These are phyloP conservation scores for Boletus tomentosulus DNA, from an alignment of 768 basidiomycete species.

Conservation along the genomic window DNA sequence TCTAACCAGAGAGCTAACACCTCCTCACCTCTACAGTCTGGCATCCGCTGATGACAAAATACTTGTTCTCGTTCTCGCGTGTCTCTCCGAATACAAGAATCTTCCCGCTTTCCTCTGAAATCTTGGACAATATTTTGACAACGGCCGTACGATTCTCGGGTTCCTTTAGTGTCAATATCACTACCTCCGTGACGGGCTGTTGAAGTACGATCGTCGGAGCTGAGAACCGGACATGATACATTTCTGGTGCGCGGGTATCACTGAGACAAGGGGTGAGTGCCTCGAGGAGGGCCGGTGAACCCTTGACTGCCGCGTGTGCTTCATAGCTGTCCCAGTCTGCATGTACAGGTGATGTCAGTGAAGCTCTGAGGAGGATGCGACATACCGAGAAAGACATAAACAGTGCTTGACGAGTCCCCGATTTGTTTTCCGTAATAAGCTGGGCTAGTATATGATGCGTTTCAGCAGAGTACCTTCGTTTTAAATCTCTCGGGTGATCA, in stretches of 20 bases:
- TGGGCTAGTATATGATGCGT: conserved; percentile 8
- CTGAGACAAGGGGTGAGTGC: conserved; percentile 5
- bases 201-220: conserved; percentile 12
- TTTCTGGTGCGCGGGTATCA: conserved; percentile 1
- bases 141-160: conserved; percentile 19
- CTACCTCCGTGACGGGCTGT: conserved; percentile 22
- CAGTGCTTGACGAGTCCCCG: conserved; percentile 13
- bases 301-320: conserved; percentile 14
- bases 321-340: conserved; percentile 28
- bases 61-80: conserved; percentile 19
- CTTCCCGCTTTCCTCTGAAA: conserved; percentile 10
- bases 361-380: neutral
- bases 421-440: conserved; percentile 19
- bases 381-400: conserved; percentile 1
- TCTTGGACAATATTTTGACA: conserved; percentile 5
- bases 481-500: neutral
- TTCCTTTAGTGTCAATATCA: conserved; percentile 18
- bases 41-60: conserved; percentile 22
- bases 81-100: conserved; percentile 19
- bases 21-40: conserved; percentile 17
- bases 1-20: neutral
- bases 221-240: conserved; percentile 22
- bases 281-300: neutral
- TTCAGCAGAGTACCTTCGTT: neutral
- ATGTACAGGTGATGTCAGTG: neutral